Evolutionary conservation across 169 alveolate species (phyloP).

Genomic region (Plasmodium vivax): DNA sequence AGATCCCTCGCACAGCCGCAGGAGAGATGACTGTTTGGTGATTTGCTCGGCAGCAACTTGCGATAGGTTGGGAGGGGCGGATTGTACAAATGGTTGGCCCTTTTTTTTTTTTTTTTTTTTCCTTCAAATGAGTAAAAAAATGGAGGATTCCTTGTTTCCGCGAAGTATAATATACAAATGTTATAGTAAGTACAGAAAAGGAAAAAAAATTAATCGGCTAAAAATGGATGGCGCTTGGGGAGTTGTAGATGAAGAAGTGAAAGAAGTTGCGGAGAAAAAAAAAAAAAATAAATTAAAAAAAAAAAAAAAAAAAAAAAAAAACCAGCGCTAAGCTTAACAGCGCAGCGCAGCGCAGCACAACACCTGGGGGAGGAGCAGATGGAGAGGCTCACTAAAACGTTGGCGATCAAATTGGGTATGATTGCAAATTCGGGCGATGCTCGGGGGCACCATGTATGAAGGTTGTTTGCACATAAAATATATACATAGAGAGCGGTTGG

Average conservation of each 20-base stretch:
- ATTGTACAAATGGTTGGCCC: background rate
- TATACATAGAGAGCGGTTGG: background rate
- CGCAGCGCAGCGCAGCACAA: background rate
- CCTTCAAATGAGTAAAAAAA: background rate
- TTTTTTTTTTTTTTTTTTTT: background rate
- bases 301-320: background rate
- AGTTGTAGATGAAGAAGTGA: conserved; percentile 30
- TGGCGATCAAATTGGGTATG: background rate
- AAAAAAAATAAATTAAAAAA: background rate
- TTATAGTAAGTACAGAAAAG: conserved; percentile 10
- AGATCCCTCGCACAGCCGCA: background rate
- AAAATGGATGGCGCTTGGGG: background rate
- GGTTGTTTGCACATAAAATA: background rate
- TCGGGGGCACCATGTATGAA: background rate
- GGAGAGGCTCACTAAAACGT: background rate
- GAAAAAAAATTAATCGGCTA: background rate
- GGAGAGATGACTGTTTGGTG: background rate
- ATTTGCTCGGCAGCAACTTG: background rate
- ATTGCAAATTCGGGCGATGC: background rate
- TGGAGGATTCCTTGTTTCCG: background rate
- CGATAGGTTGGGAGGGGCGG: background rate
- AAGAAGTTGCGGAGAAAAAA: background rate
- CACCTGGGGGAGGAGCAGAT: background rate
- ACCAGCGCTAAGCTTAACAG: background rate
- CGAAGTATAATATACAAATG: background rate